phyloP scores from a whole-genome alignment of 306 rosid species.

The Fragaria ananassa region DNA sequence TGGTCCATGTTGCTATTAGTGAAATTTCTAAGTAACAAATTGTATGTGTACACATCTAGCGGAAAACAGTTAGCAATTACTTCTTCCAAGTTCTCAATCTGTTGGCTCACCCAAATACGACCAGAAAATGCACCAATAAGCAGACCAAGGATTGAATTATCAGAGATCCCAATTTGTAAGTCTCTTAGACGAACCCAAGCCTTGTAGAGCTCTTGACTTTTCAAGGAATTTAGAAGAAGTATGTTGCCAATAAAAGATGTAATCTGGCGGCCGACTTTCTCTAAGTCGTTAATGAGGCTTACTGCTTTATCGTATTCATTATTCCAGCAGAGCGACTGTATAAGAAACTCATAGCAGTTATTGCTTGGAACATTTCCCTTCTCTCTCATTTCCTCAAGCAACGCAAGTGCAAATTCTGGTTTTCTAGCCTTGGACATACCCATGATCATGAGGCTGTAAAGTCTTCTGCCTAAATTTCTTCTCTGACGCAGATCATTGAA shows the following conservation, averaged over 20 bases:
- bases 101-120: conserved; percentile 31
- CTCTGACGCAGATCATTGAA: conserved; percentile 34
- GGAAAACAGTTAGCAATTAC: conserved; percentile 65
- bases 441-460: conserved; percentile 38
- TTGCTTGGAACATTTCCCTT: conserved; percentile 44
- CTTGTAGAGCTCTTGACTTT: conserved; percentile 44
- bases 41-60: conserved; percentile 56
- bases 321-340: conserved; percentile 38
- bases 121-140: conserved; percentile 66
- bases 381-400: conserved; percentile 42
- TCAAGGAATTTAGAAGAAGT: conserved; percentile 55
- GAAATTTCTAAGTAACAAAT: conserved; percentile 54
- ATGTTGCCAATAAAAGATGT: conserved; percentile 69
- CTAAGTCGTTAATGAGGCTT: conserved; percentile 45
- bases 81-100: conserved; percentile 48
- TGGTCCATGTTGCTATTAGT: conserved; percentile 36
- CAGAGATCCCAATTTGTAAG: conserved; percentile 34
- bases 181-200: conserved; percentile 44
- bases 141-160: conserved; percentile 41
- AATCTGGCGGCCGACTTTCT: conserved; percentile 57
- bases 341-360: conserved; percentile 60
- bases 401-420: conserved; percentile 40
- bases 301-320: conserved; percentile 45
- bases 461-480: conserved; percentile 33
- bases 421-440: conserved; percentile 51